Conservation (phyloP, 306 rosid genomes). For the Castanea mollissima region DNA sequence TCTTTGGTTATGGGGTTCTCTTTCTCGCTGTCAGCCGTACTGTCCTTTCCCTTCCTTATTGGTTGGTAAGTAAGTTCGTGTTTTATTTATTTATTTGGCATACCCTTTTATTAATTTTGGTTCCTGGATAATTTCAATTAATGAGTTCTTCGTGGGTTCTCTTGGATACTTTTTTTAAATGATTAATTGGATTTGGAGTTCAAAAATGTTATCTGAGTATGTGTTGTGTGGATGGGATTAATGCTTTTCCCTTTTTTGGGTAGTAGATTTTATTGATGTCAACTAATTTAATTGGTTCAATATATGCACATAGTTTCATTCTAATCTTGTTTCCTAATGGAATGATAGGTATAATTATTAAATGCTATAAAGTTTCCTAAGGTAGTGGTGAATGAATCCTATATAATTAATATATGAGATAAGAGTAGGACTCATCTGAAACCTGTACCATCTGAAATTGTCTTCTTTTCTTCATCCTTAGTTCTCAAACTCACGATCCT, state of each 20-base stretch:
- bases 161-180: not conserved
- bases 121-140: not conserved
- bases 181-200: not conserved
- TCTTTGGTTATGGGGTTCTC: conserved; percentile 58
- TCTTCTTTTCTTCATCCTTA: not conserved
- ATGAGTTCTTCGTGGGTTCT: not conserved
- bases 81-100: not conserved
- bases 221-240: not conserved
- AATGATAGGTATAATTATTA: not conserved
- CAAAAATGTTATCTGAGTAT: not conserved
- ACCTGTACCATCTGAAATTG: not conserved
- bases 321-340: not conserved
- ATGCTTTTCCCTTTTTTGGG: not conserved
- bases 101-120: conserved; percentile 5
- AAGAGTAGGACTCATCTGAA: not conserved
- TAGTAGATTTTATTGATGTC: not conserved
- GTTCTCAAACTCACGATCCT: not conserved
- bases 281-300: not conserved
- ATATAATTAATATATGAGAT: not conserved
- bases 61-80: conserved; percentile 40
- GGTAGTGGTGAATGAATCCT: not conserved
- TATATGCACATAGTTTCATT: not conserved
- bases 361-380: not conserved
- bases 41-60: conserved; percentile 47
- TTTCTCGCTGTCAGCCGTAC: conserved; percentile 56